These are phyloP conservation scores for Nicotiana sylvestris DNA, from an alignment of 257 asterid genomes.

Conservation along the genomic window DNA sequence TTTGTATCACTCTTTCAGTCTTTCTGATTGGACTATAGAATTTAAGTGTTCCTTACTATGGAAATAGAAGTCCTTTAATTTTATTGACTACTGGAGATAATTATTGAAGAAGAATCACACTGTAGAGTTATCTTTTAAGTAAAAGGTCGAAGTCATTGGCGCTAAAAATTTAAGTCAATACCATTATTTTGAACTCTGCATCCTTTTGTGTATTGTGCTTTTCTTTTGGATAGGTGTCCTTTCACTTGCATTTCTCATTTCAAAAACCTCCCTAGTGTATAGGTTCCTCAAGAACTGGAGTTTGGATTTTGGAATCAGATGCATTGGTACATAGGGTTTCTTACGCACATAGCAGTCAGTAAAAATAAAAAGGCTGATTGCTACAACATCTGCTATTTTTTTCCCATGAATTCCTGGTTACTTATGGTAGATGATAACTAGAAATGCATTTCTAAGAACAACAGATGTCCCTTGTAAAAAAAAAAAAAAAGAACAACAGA, in stretches of 20 bases:
- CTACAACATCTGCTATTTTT: background rate
- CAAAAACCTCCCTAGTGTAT: background rate
- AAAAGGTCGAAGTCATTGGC: background rate
- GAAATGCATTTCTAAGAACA: background rate
- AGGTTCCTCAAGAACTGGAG: background rate
- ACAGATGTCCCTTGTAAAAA: background rate
- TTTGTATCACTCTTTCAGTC: background rate
- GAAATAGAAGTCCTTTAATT: background rate
- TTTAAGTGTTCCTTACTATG: background rate
- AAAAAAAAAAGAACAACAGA: too few relatives aligned
- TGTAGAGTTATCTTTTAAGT: background rate
- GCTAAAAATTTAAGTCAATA: background rate
- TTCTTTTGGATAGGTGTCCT: background rate
- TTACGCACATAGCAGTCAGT: background rate
- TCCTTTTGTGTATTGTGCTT: background rate
- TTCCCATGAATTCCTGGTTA: background rate
- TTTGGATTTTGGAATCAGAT: background rate
- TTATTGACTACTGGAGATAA: background rate
- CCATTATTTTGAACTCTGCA: conserved; percentile 3
- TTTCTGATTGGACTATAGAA: background rate
- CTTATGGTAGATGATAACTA: background rate
- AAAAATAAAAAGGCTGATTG: background rate
- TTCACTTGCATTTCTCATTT: background rate
- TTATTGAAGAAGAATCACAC: background rate
- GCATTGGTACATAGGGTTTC: background rate